Base-by-base conservation (phyloP, 495 filamentous ascomycete genomes). In the Chaetomidium leptoderma region DNA sequence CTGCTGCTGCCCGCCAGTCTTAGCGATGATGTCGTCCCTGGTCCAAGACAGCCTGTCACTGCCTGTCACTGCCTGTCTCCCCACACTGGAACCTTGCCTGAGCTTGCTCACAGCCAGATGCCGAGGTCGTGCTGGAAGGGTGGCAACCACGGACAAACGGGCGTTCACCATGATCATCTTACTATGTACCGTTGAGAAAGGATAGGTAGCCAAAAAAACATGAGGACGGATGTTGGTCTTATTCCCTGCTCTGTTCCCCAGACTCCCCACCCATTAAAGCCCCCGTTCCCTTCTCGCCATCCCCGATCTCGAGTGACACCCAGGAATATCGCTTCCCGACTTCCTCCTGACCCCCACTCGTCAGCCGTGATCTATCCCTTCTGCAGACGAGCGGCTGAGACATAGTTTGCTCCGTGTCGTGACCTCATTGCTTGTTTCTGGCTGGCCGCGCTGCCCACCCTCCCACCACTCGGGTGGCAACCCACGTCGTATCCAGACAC, bases 341-440 rank as follows among this genome's bases (percentile, higher is more conserved):
- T 27, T 16, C 42, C 17, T 6, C 10, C 16, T 6, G 6, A 14
- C 2, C 27, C 17, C 45, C 17, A 23, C n/a, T 11, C n/a, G 23
- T 40, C 23, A 11, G 23, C 23, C 19, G 16, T 53, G 21, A 44
- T 30, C 17, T 54, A 5, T 44, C 46, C 40, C 27, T 24, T 8
- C 27, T 33, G 32, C 47, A 50, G 39, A 16, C 17, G n/a, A 6
- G 19, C 30, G 8, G 24, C 19, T 32, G 10, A 50, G 47, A 55
- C 37, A 45, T 33, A 30, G 17, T 48, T 35, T 19, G 43, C 35
- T 17, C 50, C 42, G 53, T 54, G 47, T 37, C 44, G 64, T 66
- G 60, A 66, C 63, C 57, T 66, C 63, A 66, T 66, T 53, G 36
- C 54, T 43, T 39, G 30, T 42, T 30, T 53, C 50, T 61, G 48